phyloP scores from a whole-genome alignment of 495 filamentous ascomycete genomes.

The Schizothecium vesticola region DNA sequence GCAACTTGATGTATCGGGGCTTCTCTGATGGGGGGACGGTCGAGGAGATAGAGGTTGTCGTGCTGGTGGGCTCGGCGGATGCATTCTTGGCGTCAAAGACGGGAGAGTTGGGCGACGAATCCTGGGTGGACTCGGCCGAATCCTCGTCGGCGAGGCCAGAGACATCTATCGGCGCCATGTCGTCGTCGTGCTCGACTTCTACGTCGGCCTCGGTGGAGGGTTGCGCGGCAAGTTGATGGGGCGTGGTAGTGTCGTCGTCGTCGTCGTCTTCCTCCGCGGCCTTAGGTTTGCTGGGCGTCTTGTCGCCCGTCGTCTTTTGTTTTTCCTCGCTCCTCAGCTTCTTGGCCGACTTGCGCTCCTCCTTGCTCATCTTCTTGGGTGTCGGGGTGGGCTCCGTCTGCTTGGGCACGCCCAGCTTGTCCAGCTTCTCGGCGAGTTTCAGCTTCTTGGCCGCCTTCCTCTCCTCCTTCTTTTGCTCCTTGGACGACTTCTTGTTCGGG shows the following conservation, averaged over 20 bases:
- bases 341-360: constrained; percentile 27
- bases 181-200: constrained; percentile 23
- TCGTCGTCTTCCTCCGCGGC: constrained; percentile 3
- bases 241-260: background rate
- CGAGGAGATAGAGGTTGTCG: constrained; percentile 68
- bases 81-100: constrained; percentile 44
- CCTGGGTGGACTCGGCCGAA: constrained; percentile 40
- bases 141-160: constrained; percentile 42
- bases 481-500: constrained; percentile 34
- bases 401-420: background rate
- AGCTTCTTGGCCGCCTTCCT: constrained; percentile 24
- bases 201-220: constrained; percentile 19
- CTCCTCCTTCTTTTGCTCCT: constrained; percentile 34
- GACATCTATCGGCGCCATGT: constrained; percentile 43
- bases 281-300: constrained; percentile 7
- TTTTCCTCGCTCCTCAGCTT: constrained; percentile 25
- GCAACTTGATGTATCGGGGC: constrained; percentile 49
- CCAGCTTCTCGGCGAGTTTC: constrained; percentile 8
- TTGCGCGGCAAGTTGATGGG: constrained; percentile 2
- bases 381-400: background rate
- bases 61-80: constrained; percentile 47
- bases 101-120: constrained; percentile 56
- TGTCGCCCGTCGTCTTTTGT: constrained; percentile 19
- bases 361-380: constrained; percentile 25
- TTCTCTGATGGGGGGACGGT: constrained; percentile 55